Percentiles rank a stretch among this genome's conserved stretches.
phyloP scores from a whole-genome alignment of 805 yeast genomes.

The Lipomyces starkeyi region DNA sequence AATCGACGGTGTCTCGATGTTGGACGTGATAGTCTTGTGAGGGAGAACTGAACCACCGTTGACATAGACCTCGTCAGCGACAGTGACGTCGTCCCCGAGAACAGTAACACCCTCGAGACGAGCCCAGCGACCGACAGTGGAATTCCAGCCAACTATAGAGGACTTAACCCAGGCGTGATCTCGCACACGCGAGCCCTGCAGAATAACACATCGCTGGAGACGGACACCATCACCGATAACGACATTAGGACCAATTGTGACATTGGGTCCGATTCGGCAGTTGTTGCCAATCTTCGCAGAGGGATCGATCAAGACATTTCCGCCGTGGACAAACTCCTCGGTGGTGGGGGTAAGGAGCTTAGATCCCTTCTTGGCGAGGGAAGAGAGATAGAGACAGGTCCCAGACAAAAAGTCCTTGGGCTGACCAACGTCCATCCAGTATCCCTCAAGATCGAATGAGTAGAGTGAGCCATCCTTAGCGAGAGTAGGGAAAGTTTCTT shows the following conservation, averaged over 20 bases:
- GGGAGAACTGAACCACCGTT: slow-evolving; percentile 99
- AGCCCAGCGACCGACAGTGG: slow-evolving; percentile 98
- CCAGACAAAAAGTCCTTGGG: slow-evolving; percentile 99
- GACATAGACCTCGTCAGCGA: slow-evolving; percentile 97
- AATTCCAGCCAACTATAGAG: slow-evolving; percentile 99
- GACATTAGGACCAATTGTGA: slow-evolving; percentile 95
- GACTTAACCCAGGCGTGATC: slow-evolving; percentile 98
- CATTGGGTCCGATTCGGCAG: slow-evolving; percentile 98
- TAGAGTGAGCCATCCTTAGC: slow-evolving; percentile 87
- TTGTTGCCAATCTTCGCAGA: slow-evolving; percentile 89
- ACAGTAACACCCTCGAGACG: slow-evolving; percentile 98
- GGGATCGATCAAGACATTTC: slow-evolving; percentile 93
- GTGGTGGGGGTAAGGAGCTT: slow-evolving; percentile 62
- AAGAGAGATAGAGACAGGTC: slow-evolving; percentile 86
- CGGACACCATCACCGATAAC: slow-evolving; percentile 98
- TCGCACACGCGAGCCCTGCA: slow-evolving; percentile 88
- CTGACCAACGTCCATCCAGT: slow-evolving; percentile 99
- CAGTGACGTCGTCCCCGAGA: slow-evolving; percentile 98
- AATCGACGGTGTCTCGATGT: slow-evolving; percentile 97
- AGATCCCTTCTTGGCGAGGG: slow-evolving; percentile 81
- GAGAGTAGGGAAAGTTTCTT: slow-evolving; percentile 97
- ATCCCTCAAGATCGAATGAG: slow-evolving; percentile 97
- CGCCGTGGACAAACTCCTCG: slow-evolving; percentile 80
- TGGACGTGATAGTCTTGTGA: slow-evolving; percentile 93
- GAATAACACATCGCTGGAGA: slow-evolving; percentile 91